phyloP scores from a whole-genome alignment of 2,329 filamentous ascomycete species.

The Pestalotiopsis sp. region DNA sequence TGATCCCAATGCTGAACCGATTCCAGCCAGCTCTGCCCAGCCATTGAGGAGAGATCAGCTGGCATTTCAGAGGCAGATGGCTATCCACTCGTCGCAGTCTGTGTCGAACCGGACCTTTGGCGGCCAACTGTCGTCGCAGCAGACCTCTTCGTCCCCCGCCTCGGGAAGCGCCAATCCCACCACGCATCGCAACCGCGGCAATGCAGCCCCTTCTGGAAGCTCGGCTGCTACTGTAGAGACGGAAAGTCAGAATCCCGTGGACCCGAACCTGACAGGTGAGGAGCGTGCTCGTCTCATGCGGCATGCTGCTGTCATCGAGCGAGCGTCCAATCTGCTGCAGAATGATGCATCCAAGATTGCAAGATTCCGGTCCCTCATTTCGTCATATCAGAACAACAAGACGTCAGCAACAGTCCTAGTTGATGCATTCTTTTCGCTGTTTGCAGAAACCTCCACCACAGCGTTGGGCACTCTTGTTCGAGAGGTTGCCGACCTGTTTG shows the following conservation, averaged over 20 bases:
- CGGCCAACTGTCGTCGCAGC: constrained; percentile 70
- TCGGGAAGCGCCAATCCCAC: constrained; percentile 40
- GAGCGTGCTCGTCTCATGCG: constrained; percentile 80
- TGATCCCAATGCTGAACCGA: constrained; percentile 82
- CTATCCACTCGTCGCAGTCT: constrained; percentile 85
- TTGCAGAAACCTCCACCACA: constrained; percentile 74
- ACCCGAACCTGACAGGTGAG: constrained; percentile 65
- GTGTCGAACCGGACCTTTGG: constrained; percentile 81
- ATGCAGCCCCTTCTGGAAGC: constrained; percentile 31
- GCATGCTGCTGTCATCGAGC: constrained; percentile 83
- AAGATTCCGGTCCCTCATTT: constrained; percentile 79
- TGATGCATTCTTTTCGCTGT: constrained; percentile 85
- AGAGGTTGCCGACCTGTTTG: constrained; percentile 90
- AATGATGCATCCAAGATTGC: constrained; percentile 76
- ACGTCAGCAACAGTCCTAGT: constrained; percentile 77
- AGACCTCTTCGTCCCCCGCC: constrained; percentile 32
- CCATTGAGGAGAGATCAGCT: constrained; percentile 83
- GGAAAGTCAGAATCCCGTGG: constrained; percentile 53
- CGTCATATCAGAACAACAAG: constrained; percentile 71
- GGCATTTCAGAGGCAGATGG: constrained; percentile 89
- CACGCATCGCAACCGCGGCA: constrained; percentile 34
- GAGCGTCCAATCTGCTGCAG: constrained; percentile 78
- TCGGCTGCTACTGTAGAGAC: constrained; percentile 38
- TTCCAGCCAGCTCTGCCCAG: constrained; percentile 77
- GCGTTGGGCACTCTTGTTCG: constrained; percentile 88